Evolutionary conservation across 371 early-diverging fungal species (phyloP), one percentile per base, ranked within the genome.

Genomic region (Mucor racemosus): DNA sequence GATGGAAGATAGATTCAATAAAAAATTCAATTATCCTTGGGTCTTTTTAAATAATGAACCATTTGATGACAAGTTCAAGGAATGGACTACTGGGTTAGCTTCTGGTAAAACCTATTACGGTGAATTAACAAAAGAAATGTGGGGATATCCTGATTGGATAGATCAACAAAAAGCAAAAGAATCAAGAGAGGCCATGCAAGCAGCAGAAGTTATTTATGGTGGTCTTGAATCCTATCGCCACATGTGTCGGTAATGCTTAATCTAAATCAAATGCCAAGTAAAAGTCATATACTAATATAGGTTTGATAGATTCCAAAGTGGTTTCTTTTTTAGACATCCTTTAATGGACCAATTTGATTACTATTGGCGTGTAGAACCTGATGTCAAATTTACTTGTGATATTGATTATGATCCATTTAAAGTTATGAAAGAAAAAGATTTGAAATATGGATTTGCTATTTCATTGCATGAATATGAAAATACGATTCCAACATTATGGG

Each of bases 291-390:
- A 48, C 26, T 33, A 11, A 38, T 15, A 40, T 7, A 26, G 3
- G 31, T 26, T 3, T 68, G 68, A 44, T 68, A 67, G 73, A 64
- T 77, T 73, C 44, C 82, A 81, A 44, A 87, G 84, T 62, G 97
- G 98, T 0, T 90, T 86, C 56, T 92, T 96, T 67, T 93, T 86
- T 67, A 64, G 74, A 57, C 94, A 95, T 69, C 89, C 91, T 42
- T 67, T 90, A 13, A 70, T 94, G 58, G 70, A 67, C 7, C 73
- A 88, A 56, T 91, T 91, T 14, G 82, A 96, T 65, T 99, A 92
- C 75, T 99, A 97, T 77, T 99, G 99, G 97, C 81, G 99, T 19
- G 88, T 99, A 1, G 99, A 99, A 71, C 99, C 99, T 3, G 92
- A 88, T 31, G 97, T 97, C 14, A 81, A 90, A 46, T 96, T 94